Conservation (phyloP, 2,329 filamentous ascomycete genomes). For the Cucurbitaria berberidis region DNA sequence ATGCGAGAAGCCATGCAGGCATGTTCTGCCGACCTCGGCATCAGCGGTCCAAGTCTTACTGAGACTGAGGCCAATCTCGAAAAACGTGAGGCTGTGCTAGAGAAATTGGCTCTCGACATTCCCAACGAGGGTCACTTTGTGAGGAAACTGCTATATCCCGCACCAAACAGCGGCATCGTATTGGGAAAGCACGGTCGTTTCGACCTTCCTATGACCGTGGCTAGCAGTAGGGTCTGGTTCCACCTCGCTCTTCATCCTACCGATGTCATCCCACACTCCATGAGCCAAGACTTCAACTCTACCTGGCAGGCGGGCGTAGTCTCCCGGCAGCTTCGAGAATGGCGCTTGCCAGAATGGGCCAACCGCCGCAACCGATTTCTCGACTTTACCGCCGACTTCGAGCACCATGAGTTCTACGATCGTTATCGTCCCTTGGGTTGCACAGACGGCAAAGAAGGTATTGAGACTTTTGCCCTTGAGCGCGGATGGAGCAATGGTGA, state of each 20-base stretch:
- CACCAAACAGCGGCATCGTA: slow-evolving; percentile 77
- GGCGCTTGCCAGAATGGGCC: slow-evolving; percentile 95
- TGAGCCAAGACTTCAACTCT: slow-evolving; percentile 76
- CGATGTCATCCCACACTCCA: slow-evolving; percentile 77
- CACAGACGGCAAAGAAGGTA: slow-evolving; percentile 86
- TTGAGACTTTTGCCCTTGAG: slow-evolving; percentile 92
- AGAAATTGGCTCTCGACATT: slow-evolving; percentile 82
- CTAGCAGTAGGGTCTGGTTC: slow-evolving; percentile 92
- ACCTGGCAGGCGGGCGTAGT: slow-evolving; percentile 94
- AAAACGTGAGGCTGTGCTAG: slow-evolving; percentile 79
- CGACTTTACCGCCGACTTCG: slow-evolving; percentile 96
- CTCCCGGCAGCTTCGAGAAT: slow-evolving; percentile 89
- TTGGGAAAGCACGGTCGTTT: slow-evolving; percentile 80
- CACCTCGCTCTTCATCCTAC: slow-evolving; percentile 91
- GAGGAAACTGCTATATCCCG: slow-evolving; percentile 79
- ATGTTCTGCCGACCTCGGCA: slow-evolving; percentile 78
- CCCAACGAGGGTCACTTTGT: slow-evolving; percentile 86
- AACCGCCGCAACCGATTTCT: slow-evolving; percentile 89
- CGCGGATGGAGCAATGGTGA: slow-evolving; percentile 98
- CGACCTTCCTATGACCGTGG: slow-evolving; percentile 75
- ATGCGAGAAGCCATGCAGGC: slow-evolving; percentile 83
- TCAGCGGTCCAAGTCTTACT: slow-evolving; percentile 69
- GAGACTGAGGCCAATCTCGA: slow-evolving; percentile 82
- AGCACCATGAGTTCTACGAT: slow-evolving; percentile 86
- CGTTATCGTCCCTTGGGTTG: slow-evolving; percentile 86